Conservation (phyloP, 139 green algal species). For the Pleodorina starrii region DNA sequence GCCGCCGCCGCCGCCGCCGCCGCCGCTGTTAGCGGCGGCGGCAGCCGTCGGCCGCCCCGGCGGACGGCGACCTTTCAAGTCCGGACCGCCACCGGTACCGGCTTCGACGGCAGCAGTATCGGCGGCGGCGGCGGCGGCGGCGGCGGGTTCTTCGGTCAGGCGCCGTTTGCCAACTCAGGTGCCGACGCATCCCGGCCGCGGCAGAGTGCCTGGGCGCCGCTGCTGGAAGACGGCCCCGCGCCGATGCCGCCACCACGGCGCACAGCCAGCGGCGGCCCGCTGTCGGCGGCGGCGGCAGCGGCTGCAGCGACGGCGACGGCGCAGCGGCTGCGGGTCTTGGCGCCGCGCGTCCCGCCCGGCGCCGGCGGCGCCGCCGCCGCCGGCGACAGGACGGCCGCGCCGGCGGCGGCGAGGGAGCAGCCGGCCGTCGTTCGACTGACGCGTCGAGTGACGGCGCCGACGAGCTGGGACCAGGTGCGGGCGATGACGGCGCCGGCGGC, state of each 20-base stretch:
- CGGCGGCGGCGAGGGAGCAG: background rate
- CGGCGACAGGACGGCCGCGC: background rate
- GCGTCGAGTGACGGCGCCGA: background rate
- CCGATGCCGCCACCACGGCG: background rate
- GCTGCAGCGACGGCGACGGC: background rate
- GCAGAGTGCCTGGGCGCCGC: no score
- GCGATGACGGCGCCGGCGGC: background rate
- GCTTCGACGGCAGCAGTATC: no score
- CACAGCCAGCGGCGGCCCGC: background rate
- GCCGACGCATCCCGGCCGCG: no score
- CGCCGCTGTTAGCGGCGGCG: background rate
- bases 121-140: background rate
- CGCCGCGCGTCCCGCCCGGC: background rate
- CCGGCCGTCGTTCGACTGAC: background rate
- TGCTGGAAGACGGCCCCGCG: no score
- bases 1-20: background rate
- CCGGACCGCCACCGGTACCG: no score
- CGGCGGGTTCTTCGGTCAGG: background rate
- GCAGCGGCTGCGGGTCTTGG: background rate
- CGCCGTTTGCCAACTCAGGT: no score
- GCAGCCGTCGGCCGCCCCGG: background rate
- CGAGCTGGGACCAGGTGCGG: background rate
- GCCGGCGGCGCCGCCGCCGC: background rate
- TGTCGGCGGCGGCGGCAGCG: background rate
- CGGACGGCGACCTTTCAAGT: background rate